Evolutionary conservation across 495 filamentous ascomycete species (phyloP).

Genomic region (Aspergillus coremiiformis): DNA sequence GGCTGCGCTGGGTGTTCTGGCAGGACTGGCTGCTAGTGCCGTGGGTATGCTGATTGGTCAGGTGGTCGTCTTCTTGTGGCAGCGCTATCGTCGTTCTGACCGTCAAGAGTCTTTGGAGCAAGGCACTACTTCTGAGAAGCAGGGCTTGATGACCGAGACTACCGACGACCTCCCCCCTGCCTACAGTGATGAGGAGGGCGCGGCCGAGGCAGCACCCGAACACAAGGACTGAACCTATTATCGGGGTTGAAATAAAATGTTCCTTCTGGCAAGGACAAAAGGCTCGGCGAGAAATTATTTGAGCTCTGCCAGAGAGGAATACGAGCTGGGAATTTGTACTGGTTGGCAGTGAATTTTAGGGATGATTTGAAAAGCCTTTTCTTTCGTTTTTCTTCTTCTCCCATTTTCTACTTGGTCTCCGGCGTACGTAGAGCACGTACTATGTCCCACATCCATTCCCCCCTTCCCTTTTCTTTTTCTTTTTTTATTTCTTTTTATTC

Average conservation of each 20-base stretch:
- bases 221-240: constrained; percentile 24
- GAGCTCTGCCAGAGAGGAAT: not conserved
- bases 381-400: not conserved
- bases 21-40: constrained; percentile 44
- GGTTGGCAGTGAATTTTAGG: not conserved
- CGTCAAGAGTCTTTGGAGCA: constrained; percentile 27
- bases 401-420: not conserved
- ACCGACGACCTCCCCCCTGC: constrained; percentile 27
- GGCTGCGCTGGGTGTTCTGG: constrained; percentile 40
- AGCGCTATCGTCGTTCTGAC: constrained; percentile 33
- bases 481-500: no score
- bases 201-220: constrained; percentile 11
- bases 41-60: constrained; percentile 49
- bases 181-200: constrained; percentile 25
- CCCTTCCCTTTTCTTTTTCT: no score
- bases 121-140: constrained; percentile 34
- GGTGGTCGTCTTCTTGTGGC: constrained; percentile 44
- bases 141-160: constrained; percentile 32
- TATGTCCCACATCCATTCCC: not conserved
- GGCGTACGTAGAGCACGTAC: no score
- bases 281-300: no score
- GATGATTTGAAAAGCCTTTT: not conserved
- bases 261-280: not conserved
- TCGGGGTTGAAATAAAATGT: not conserved
- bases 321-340: not conserved